A percentile compares a stretch with the other conserved stretches of the same genome.
Evolutionary conservation across 2,329 filamentous ascomycete genomes (phyloP).

Genomic region (Cryoendolithus antarcticus): DNA sequence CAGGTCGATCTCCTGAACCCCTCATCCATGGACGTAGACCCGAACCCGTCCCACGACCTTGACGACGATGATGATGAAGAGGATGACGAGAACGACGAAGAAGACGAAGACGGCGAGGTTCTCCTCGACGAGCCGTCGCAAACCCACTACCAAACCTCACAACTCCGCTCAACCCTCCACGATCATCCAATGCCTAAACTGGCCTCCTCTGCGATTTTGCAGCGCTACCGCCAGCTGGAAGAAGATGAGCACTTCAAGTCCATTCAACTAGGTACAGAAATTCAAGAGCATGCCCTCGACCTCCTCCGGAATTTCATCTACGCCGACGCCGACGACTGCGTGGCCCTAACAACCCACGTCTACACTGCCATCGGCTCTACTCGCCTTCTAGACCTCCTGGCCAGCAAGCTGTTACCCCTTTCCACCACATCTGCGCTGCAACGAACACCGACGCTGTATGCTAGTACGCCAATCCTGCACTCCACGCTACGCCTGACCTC

Average conservation of each 20-base stretch:
- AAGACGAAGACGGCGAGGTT: slow-evolving; percentile 33
- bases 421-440: slow-evolving; percentile 9
- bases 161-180: slow-evolving; percentile 21
- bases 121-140: slow-evolving; percentile 30
- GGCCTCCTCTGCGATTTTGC: too few relatives aligned
- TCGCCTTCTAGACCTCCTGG: slow-evolving; percentile 67
- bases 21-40: slow-evolving; percentile 22
- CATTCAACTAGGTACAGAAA: slow-evolving; percentile 64
- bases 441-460: slow-evolving; percentile 15
- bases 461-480: slow-evolving; percentile 53
- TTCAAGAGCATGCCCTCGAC: slow-evolving; percentile 84
- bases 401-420: slow-evolving; percentile 55
- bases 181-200: too few relatives aligned
- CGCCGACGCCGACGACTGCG: slow-evolving; percentile 36
- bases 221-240: slow-evolving; percentile 34
- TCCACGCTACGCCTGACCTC: slow-evolving; percentile 72
- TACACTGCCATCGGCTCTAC: slow-evolving; percentile 65
- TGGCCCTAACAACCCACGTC: slow-evolving; percentile 72
- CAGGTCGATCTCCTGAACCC: slow-evolving; percentile 49
- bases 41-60: slow-evolving; percentile 13
- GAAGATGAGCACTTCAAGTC: slow-evolving; percentile 55
- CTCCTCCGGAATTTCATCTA: slow-evolving; percentile 84
- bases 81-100: slow-evolving; percentile 13
- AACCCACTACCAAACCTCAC: slow-evolving; percentile 24
- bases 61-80: slow-evolving; percentile 1